Base-by-base conservation (phyloP, 2,329 filamentous ascomycete genomes). In the Nannizziopsis barbatae region DNA sequence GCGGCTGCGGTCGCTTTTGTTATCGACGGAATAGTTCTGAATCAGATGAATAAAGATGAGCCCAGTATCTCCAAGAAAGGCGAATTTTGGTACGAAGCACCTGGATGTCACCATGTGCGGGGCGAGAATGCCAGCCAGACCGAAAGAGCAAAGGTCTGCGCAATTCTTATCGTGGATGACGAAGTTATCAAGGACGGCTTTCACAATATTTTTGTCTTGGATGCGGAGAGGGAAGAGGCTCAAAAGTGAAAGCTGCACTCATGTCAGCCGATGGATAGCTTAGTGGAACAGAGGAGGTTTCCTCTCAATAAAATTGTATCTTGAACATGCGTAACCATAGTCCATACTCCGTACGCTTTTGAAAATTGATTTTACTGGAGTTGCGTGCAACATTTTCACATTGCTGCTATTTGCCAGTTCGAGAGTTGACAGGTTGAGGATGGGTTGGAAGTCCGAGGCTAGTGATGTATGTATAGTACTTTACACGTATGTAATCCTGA, bases 1-100 rank as follows among this genome's bases (percentile, higher is more conserved):
- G 54, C 54, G 30, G 31, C 50, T 2, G 53, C 54, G 4, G 41
- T 38, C 22, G 54, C 41, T 2, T 17, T 47, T 31, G 42, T 54
- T 11, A 27, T 51, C 18, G 38, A 44, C 2, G 54, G 54, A 12
- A 27, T 37, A 7, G n/a, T 49, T n/a, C 32, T 51, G 18, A 54
- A 56, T 36, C 40, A 56, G 38, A 55, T 56, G 54, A 56, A 56
- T 39, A 32, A 52, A 37, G 53, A 54, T 12, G 30, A 33, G 12
- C 31, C 43, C 10, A 32, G n/a, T 20, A 27, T 49, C 15, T 39
- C 39, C 15, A 31, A 27, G 15, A 39, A 33, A 22, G 54, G 51
- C 7, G 54, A 52, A 33, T 39, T 36, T n/a, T 54, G 50, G 37
- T 52, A 50, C n/a, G 55, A 56, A 20, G 51, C 50, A 18, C 55